Conservation (phyloP, 768 basidiomycete species). For the Sporobolomyces phaffii region DNA sequence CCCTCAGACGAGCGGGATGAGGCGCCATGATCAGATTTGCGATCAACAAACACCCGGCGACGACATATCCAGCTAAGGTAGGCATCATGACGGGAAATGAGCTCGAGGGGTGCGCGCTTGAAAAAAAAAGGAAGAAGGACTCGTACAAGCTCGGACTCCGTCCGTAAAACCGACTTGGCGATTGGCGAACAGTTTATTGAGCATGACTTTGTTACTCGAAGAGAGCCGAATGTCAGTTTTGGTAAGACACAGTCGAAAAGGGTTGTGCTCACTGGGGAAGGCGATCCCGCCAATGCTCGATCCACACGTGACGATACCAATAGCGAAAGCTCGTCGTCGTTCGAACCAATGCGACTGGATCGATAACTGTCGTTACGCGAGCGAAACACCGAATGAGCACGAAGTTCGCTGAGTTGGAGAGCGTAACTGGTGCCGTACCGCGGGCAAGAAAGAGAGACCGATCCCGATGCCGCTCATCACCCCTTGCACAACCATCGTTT, state of each 20-base stretch:
- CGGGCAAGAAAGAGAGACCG: slow-evolving; percentile 54
- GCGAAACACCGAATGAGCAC: too few species aligned
- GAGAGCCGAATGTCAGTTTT: too few species aligned
- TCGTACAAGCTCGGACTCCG: slow-evolving; percentile 41
- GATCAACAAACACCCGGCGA: slow-evolving; percentile 48
- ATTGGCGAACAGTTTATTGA: slow-evolving; percentile 53
- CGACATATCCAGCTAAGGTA: slow-evolving; percentile 50
- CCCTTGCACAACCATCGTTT: slow-evolving; percentile 56
- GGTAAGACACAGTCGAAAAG: too few species aligned
- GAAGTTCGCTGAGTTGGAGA: too few species aligned
- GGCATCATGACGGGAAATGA: background rate
- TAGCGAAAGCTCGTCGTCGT: slow-evolving; percentile 62
- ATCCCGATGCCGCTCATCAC: slow-evolving; percentile 52
- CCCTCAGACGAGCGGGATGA: slow-evolving; percentile 2
- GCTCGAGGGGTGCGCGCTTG: background rate
- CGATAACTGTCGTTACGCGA: background rate
- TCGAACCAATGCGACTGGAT: slow-evolving; percentile 54
- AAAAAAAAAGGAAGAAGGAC: background rate
- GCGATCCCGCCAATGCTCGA: slow-evolving; percentile 59
- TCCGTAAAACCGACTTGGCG: slow-evolving; percentile 38
- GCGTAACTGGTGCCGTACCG: slow-evolving; percentile 42
- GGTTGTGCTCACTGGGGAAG: slow-evolving; percentile 52
- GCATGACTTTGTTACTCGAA: too few species aligned
- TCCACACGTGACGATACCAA: slow-evolving; percentile 65
- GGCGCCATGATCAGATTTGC: slow-evolving; percentile 50